phyloP scores from a whole-genome alignment of 306 rosid genomes.

The Pachyrhizus erosus region DNA sequence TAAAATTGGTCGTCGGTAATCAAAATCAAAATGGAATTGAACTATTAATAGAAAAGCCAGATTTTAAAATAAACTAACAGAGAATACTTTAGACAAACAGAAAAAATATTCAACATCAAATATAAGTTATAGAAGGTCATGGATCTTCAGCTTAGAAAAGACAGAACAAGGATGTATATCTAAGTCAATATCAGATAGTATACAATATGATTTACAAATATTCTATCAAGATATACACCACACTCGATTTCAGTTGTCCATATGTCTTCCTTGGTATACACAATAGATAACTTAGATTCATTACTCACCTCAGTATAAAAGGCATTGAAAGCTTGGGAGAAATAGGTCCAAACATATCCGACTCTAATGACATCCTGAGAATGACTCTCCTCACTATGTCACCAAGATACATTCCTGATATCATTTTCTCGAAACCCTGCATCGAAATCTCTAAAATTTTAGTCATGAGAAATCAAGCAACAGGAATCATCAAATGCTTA shows the following conservation, averaged over 20 bases:
- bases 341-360: constrained; percentile 73
- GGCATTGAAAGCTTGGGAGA: constrained; percentile 68
- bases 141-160: background rate
- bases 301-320: constrained; percentile 70
- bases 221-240: background rate
- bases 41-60: background rate
- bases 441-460: constrained; percentile 37
- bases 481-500: constrained; percentile 21
- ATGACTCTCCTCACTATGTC: constrained; percentile 92
- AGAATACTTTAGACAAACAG: constrained; percentile 3
- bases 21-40: background rate
- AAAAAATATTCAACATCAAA: constrained; percentile 11
- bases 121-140: background rate
- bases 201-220: background rate
- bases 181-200: background rate
- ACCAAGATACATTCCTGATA: constrained; percentile 96
- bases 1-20: background rate
- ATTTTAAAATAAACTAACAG: background rate
- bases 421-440: constrained; percentile 97
- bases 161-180: constrained; percentile 5
- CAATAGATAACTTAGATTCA: background rate
- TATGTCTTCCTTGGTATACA: background rate
- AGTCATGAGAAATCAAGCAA: constrained; percentile 35
- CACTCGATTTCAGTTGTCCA: background rate
- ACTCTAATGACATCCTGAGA: constrained; percentile 74